These are phyloP conservation scores for Sporothrix euskadiensis DNA, from an alignment of 2,329 filamentous ascomycete species.

Conservation along the genomic window DNA sequence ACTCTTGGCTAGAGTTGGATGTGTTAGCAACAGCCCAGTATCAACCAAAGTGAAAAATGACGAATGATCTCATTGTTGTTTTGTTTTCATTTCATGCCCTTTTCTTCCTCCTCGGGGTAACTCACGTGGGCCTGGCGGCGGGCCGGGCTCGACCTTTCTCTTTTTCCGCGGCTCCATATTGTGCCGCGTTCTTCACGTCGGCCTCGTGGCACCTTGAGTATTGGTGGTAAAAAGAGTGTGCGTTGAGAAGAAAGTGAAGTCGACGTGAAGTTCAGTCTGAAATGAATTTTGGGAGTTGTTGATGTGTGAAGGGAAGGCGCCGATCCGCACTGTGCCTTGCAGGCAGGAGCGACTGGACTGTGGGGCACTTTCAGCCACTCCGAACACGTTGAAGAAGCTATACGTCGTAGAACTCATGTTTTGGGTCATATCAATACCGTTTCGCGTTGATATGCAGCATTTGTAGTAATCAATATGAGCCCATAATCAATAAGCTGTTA, in stretches of 20 bases:
- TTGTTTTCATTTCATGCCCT: not conserved
- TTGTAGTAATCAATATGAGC: not conserved
- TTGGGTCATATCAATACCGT: not conserved
- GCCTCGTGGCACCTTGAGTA: not conserved
- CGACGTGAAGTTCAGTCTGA: not conserved
- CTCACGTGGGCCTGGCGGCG: conserved; percentile 40
- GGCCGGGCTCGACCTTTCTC: conserved; percentile 45
- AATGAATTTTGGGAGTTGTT: conserved; percentile 2
- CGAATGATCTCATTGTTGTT: not conserved
- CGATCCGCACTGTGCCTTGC: conserved; percentile 5
- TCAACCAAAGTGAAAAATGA: not conserved
- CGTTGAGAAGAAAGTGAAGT: not conserved
- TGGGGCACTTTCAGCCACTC: not conserved
- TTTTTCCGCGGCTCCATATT: conserved; percentile 37
- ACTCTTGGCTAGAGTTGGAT: not conserved
- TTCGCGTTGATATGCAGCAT: not conserved
- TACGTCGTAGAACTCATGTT: not conserved
- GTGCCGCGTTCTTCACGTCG: not conserved
- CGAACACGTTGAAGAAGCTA: not conserved
- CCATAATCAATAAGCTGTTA: no score
- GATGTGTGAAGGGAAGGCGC: not conserved
- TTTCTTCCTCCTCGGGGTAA: conserved; percentile 19
- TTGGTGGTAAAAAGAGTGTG: not conserved
- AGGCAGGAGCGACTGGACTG: not conserved
- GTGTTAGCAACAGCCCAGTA: not conserved